Evolutionary conservation across 129 eudicot species (phyloP), one percentile per base, ranked within the genome.

Genomic region (Lactuca sativa): DNA sequence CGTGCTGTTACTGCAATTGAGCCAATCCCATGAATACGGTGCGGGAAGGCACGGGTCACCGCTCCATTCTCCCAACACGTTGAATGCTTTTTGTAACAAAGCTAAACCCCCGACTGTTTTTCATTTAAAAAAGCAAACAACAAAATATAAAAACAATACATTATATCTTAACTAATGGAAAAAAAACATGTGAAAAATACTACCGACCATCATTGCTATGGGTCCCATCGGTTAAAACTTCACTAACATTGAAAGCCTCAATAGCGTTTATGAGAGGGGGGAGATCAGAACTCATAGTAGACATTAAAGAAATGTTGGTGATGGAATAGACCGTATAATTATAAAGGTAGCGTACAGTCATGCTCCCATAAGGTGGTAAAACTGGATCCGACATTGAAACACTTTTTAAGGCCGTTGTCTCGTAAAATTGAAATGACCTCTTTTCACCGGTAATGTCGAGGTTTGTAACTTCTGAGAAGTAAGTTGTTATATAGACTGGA

Each of bases 21-120:
- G 71, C 78, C 78, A 74, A 12, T 74, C 78, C 78, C 78, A 74
- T 31, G 78, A 74, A 65, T 74, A 74, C 9, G 57, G 56, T 55
- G 65, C 62, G 1, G 78, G 78, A 55, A 74, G 78, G 63, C 78
- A 74, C 15, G 78, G 78, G 38, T 74, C 78, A 14, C 78, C 78
- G 2, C 64, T 59, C 78, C 78, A 74, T 54, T 40, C 71, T 40
- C 14, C 41, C 57, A 74, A n/a, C 63, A 55, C 65, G 11, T 30
- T 25, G 12, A 74, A 74, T 32, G 64, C 18, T 49, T 13, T 55
- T 64, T 55, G 64, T 48, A 64, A 44, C 16, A 49, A 36, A 56
- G 15, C 11, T 64, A 74, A 55, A 40, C 65, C 66, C 4, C 11
- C 30, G 4, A 74, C 78, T 74, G 63, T 71, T 30, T 43, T 11